Evolutionary conservation across 176 grass and related monocot genomes (phyloP), one percentile per base, ranked within the genome.

Genomic region (Areca catechu): DNA sequence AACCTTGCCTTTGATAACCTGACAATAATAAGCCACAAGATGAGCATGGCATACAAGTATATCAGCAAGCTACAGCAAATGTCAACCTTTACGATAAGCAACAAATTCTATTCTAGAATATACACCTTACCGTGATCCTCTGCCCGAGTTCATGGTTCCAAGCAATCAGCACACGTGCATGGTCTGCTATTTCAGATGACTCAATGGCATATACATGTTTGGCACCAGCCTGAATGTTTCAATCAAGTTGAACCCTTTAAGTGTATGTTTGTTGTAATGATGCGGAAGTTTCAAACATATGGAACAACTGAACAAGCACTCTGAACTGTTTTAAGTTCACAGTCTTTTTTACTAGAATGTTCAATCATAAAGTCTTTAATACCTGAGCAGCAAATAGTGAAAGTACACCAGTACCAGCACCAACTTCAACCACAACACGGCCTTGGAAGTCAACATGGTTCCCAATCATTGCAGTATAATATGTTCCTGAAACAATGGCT

Each of bases 371-470:
- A 27, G 25, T 27, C 25, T 27, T 27, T 27, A 19, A n/a, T 67
- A 98, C 93, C 93, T 98, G 88, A 18, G 81, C 93, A 83, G 88
- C 93, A 86, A 98, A 98, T 72, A 98, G 75, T 0, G 93, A 98
- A 70, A 98, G 93, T 76, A 98, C 92, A 52, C 93, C 93, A 53
- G 88, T 98, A 52, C 93, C 93, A 78, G 93, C 93, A 76, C 93
- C 93, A 98, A 98, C 93, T 76, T 98, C 93, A 60, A 98, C 84
- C 66, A 98, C 93, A 58, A 98, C 73, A 58, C 76, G 81, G 19
- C 84, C 93, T 83, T 98, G 71, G 34, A 98, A 98, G 34, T 92
- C 84, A 0, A 79, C 70, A 63, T 76, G 78, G 59, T 98, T 98
- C 63, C 89, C 84, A 68, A 98, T 85, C 22, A 98, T 80, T 67